Evolutionary conservation across 805 yeast species (phyloP).

Genomic region (Wickerhamomyces bisporus): DNA sequence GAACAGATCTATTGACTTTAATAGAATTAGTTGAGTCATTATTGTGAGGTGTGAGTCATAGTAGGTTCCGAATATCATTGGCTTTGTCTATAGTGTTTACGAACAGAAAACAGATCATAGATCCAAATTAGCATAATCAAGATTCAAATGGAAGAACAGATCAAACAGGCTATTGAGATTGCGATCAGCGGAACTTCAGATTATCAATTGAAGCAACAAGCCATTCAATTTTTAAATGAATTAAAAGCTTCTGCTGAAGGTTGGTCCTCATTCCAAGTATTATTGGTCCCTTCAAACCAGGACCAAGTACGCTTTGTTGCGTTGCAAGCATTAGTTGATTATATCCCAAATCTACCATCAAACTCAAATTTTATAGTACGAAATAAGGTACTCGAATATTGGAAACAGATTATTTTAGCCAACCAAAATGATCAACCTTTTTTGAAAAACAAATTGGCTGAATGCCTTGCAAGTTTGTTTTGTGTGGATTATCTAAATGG

Average conservation of each 20-base stretch:
- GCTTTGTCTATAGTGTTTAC: neutral
- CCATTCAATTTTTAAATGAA: slow-evolving; percentile 38
- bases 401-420: slow-evolving; percentile 15
- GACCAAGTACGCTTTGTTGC: slow-evolving; percentile 26
- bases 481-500: slow-evolving; percentile 39
- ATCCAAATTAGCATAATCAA: neutral
- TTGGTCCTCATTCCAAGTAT: slow-evolving; percentile 40
- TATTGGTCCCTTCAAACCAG: slow-evolving; percentile 28
- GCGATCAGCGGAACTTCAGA: slow-evolving; percentile 26
- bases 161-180: slow-evolving; percentile 27
- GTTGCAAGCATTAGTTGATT: slow-evolving; percentile 23
- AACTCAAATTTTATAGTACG: slow-evolving; percentile 21
- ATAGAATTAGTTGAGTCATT: slow-evolving; percentile 1
- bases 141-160: slow-evolving; percentile 19
- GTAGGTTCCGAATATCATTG: too few species aligned
- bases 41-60: too few species aligned
- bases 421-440: slow-evolving; percentile 32
- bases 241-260: slow-evolving; percentile 40
- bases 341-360: slow-evolving; percentile 15
- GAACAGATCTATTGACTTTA: too few species aligned
- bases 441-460: slow-evolving; percentile 53
- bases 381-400: slow-evolving; percentile 17
- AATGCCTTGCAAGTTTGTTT: slow-evolving; percentile 48
- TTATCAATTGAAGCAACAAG: slow-evolving; percentile 26
- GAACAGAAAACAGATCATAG: too few species aligned